These are phyloP conservation scores for Lentithecium fluviatile DNA, from an alignment of 495 filamentous ascomycete species.

Conservation along the genomic window DNA sequence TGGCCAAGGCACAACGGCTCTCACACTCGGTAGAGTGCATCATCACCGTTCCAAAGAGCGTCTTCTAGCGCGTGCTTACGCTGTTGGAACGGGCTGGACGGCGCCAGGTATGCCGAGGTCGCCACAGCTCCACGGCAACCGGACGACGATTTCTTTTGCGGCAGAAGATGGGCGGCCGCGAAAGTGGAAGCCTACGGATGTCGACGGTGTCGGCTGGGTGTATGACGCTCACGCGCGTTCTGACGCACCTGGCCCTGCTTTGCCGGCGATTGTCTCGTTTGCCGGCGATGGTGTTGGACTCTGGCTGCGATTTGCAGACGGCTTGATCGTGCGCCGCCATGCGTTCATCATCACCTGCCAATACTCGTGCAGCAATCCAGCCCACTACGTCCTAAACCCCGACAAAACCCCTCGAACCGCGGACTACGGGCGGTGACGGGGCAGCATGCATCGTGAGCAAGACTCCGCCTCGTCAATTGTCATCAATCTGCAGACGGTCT, in stretches of 20 bases:
- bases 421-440: conserved; percentile 25
- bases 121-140: conserved; percentile 17
- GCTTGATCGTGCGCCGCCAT: conserved; percentile 14
- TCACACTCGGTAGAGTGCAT: too few species aligned
- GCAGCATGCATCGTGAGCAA: conserved; percentile 3
- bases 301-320: conserved; percentile 13
- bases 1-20: too few species aligned
- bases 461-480: neutral
- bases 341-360: conserved; percentile 5
- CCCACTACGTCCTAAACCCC: conserved; percentile 2
- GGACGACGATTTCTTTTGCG: conserved; percentile 6
- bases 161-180: conserved; percentile 13
- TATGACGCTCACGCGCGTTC: conserved; percentile 14
- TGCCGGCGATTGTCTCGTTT: conserved; percentile 11
- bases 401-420: conserved; percentile 9
- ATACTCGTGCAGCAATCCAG: conserved; percentile 1
- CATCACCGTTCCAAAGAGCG: too few species aligned
- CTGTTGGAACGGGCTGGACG: conserved; percentile 3
- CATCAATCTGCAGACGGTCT: neutral
- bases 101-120: conserved; percentile 10
- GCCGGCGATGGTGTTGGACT: neutral
- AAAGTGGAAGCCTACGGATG: conserved; percentile 10
- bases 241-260: conserved; percentile 18
- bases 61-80: conserved; percentile 25
- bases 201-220: too few species aligned